Evolutionary conservation across 2,329 filamentous ascomycete species (phyloP), one percentile per base, ranked within the genome.

Genomic region (Diaporthe velutina): DNA sequence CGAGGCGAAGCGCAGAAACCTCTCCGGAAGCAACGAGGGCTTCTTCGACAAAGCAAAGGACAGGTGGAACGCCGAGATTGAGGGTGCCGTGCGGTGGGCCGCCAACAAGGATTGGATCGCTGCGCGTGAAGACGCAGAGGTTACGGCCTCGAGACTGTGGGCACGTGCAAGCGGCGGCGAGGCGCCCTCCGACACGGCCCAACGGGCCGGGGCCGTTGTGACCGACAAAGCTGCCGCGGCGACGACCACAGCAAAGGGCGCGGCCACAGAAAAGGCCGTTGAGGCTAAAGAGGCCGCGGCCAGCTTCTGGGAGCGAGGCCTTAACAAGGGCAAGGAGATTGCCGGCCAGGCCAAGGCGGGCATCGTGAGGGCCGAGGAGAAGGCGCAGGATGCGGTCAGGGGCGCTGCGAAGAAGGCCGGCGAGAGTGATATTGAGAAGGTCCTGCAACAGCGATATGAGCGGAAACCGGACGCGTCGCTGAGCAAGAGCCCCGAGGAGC

Each of bases 21-120:
- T 61, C 52, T 54, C 55, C 17, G 60, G 22, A 22, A 19, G 35
- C 15, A 67, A 89, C 76, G 87, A 88, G 38, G 87, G 88, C 64
- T 85, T 94, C 67, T 81, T 91, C 71, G 93, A 95, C 81, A 86
- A 90, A 48, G 88, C 92, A 79, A 96, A 96, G 86, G 92, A 94
- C 80, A 87, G 90, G 75, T 96, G 94, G 94, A 96, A 97, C 82
- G 83, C 88, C 68, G 94, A 96, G 83, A 83, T 96, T 48, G 89
- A 93, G 82, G 87, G 87, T 76, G 88, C 92, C 70, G 92, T 93
- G 73, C 87, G 87, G 74, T 93, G 90, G 88, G 89, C 91, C 73
- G 91, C 95, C 83, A 87, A 84, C 45, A 91, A 89, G 76, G 90
- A 93, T 82, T 95, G 92, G 93, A 84, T 86, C 66, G 87, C 88